Evolutionary conservation across 2,329 filamentous ascomycete genomes (phyloP).

Genomic region (Alternaria postmessia): DNA sequence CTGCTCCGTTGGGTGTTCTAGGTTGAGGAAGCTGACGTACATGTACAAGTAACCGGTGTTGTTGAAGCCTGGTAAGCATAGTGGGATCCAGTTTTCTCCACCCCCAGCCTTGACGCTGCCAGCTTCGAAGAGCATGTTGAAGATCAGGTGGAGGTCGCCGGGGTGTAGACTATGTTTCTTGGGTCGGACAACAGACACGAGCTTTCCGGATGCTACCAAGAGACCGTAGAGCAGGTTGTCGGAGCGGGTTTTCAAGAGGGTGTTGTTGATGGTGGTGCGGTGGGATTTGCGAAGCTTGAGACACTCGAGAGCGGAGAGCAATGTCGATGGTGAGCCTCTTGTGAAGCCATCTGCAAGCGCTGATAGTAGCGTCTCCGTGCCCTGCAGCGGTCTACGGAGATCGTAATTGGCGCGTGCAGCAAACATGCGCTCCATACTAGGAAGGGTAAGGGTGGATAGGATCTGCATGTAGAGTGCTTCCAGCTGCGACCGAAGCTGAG

Average conservation of each 20-base stretch:
- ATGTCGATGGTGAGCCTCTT: conserved; percentile 84
- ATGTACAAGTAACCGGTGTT: conserved; percentile 97
- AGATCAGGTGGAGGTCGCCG: conserved; percentile 93
- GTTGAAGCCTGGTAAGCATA: conserved; percentile 96
- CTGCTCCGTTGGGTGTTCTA: conserved; percentile 57
- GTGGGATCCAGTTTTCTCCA: conserved; percentile 97
- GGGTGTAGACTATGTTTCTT: conserved; percentile 96
- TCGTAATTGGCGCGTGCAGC: conserved; percentile 92
- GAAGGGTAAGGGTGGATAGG: conserved; percentile 89
- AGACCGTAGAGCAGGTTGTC: conserved; percentile 89
- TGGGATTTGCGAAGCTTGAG: conserved; percentile 91
- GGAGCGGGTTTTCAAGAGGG: conserved; percentile 79
- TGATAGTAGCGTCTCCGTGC: conserved; percentile 88
- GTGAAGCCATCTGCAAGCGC: conserved; percentile 96
- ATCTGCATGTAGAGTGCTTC: conserved; percentile 99
- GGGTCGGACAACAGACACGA: conserved; percentile 93
- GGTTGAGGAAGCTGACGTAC: conserved; percentile 95
- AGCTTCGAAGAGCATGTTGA: conserved; percentile 99
- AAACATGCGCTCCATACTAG: conserved; percentile 86
- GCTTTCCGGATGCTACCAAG: conserved; percentile 87
- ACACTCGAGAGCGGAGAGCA: conserved; percentile 91
- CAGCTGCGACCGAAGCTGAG: conserved; percentile 84
- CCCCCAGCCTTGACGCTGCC: conserved; percentile 88
- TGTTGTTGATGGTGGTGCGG: conserved; percentile 83
- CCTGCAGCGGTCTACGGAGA: conserved; percentile 85